Conservation (phyloP, 2,329 filamentous ascomycete genomes). For the Ustilaginoidea virens region DNA sequence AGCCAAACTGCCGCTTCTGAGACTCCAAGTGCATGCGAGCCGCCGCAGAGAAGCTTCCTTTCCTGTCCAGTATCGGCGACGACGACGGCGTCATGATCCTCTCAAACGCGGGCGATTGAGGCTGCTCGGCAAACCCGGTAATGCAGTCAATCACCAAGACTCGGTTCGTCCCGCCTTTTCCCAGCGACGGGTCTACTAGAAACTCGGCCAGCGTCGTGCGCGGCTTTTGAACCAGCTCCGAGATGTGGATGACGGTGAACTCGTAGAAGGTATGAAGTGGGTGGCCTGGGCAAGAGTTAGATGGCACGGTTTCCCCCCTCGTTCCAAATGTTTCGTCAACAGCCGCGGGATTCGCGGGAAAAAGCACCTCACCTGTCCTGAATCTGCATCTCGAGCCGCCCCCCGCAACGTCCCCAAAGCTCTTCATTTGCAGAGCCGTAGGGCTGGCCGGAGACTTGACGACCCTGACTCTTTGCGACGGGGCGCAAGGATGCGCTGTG, state of each 20-base stretch:
- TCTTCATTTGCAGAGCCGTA: slow-evolving; percentile 40
- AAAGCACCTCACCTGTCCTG: slow-evolving; percentile 26
- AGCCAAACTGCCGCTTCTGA: slow-evolving; percentile 41
- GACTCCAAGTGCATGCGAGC: slow-evolving; percentile 41
- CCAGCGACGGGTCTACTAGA: slow-evolving; percentile 19
- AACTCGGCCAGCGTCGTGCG: slow-evolving; percentile 31
- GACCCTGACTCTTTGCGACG: slow-evolving; percentile 39
- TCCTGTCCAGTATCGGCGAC: slow-evolving; percentile 16
- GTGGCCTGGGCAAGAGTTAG: slow-evolving; percentile 29
- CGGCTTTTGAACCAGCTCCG: slow-evolving; percentile 34
- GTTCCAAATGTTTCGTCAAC: no score
- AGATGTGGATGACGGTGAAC: slow-evolving; percentile 43
- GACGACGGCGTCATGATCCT: slow-evolving; percentile 15
- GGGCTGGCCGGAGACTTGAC: slow-evolving; percentile 44
- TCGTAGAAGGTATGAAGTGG: slow-evolving; percentile 48
- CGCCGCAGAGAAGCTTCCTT: slow-evolving; percentile 25
- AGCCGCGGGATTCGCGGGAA: background rate
- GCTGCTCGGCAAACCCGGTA: slow-evolving; percentile 32
- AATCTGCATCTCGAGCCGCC: slow-evolving; percentile 30
- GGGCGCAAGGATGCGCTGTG: slow-evolving; percentile 49
- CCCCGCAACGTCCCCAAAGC: slow-evolving; percentile 28
- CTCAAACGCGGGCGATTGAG: slow-evolving; percentile 31
- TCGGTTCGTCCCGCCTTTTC: slow-evolving; percentile 14
- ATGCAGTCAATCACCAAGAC: slow-evolving; percentile 51
- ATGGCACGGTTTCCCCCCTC: background rate